Percentiles rank a stretch among this genome's conserved stretches.
phyloP scores from a whole-genome alignment of 768 basidiomycete genomes.

The Lentinula aciculospora region DNA sequence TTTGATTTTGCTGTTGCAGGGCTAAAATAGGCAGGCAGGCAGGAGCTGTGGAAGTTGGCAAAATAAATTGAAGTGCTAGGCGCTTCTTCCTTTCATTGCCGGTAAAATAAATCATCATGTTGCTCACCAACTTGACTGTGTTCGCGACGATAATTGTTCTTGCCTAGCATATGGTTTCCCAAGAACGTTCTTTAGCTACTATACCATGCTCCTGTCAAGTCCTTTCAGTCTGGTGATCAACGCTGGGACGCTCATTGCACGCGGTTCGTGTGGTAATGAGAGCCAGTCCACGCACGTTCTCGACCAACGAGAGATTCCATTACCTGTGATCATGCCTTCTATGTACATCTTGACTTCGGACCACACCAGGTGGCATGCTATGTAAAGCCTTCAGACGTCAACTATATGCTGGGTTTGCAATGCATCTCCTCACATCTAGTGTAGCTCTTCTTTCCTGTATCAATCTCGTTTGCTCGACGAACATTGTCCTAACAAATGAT shows the following conservation, averaged over 20 bases:
- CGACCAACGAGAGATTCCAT: not conserved
- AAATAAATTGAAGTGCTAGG: too few species aligned
- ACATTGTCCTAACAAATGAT: conserved; percentile 26
- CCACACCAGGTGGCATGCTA: not conserved
- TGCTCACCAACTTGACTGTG: too few species aligned
- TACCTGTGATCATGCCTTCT: too few species aligned
- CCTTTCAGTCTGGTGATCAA: too few species aligned
- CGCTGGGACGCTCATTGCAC: not conserved
- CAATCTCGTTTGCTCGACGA: conserved; percentile 2
- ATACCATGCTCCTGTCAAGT: too few species aligned
- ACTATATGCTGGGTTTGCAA: not conserved
- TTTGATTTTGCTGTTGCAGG: too few species aligned
- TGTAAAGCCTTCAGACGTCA: not conserved
- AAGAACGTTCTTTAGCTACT: not conserved
- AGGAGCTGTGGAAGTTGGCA: too few species aligned
- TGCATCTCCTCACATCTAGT: not conserved
- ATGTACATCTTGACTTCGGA: not conserved
- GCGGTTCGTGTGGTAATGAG: not conserved
- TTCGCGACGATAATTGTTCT: too few species aligned
- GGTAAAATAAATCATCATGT: too few species aligned
- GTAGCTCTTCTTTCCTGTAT: not conserved
- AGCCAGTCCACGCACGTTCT: not conserved
- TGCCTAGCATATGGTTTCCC: not conserved
- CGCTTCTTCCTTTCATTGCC: too few species aligned
- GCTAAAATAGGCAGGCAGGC: too few species aligned